Conservation (phyloP, 371 early-diverging fungal genomes). For the Mortierella sp. region DNA sequence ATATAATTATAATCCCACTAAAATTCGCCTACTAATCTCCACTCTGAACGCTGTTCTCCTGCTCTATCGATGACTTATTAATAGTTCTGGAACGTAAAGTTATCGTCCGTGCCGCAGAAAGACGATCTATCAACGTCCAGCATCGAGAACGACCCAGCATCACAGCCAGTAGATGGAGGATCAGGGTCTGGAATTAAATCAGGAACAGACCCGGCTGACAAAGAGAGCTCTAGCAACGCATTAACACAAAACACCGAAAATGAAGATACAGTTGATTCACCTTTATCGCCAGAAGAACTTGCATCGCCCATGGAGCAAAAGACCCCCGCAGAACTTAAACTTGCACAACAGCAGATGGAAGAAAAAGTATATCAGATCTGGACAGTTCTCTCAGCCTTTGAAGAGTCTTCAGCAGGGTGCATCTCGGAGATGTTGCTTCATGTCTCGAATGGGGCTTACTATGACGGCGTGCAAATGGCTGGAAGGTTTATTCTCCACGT, state of each 20-base stretch:
- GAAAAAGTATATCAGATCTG: conserved; percentile 94
- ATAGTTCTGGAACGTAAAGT: conserved; percentile 86
- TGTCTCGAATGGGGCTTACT: conserved; percentile 90
- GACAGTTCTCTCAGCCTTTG: conserved; percentile 94
- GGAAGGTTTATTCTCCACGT: conserved; percentile 93
- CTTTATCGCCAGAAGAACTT: background rate
- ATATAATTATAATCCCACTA: background rate
- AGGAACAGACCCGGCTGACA: background rate
- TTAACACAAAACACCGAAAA: background rate
- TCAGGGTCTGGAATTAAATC: conserved; percentile 11
- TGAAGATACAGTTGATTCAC: background rate
- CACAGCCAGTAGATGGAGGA: conserved; percentile 7
- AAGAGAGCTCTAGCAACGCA: background rate
- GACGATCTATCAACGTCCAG: conserved; percentile 20
- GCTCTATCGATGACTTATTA: background rate
- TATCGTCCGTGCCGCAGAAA: conserved; percentile 49
- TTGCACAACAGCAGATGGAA: conserved; percentile 74
- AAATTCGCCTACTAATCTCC: background rate
- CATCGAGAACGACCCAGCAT: conserved; percentile 5
- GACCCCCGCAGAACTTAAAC: conserved; percentile 63
- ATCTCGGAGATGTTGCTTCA: conserved; percentile 96
- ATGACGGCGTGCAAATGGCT: conserved; percentile 91
- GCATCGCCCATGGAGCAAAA: conserved; percentile 10
- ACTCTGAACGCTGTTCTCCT: background rate
- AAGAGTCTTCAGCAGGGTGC: conserved; percentile 96